Conservation (phyloP, 2,329 filamentous ascomycete species). For the Cercospora sp. region DNA sequence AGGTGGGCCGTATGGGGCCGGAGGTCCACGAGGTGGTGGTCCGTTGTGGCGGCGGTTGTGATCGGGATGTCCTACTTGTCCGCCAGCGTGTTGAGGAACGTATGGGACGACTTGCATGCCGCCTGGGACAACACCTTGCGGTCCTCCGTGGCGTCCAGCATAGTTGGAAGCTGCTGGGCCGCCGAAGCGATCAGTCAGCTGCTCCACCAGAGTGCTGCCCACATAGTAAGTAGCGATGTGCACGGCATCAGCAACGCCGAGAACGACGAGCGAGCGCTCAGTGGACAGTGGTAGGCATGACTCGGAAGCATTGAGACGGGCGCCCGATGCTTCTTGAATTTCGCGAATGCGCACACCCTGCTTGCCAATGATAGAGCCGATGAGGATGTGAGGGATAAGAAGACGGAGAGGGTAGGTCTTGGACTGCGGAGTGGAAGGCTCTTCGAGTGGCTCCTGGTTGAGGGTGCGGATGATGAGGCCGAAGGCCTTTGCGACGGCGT, state of each 20-base stretch:
- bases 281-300: slow-evolving; percentile 91
- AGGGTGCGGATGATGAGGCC: slow-evolving; percentile 96
- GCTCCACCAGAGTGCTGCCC: slow-evolving; percentile 94
- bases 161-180: slow-evolving; percentile 97
- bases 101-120: slow-evolving; percentile 99
- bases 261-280: slow-evolving; percentile 95
- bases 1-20: slow-evolving; percentile 55
- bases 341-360: slow-evolving; percentile 93
- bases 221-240: slow-evolving; percentile 99
- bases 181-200: slow-evolving; percentile 93
- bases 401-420: slow-evolving; percentile 97
- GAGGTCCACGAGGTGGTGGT: slow-evolving; percentile 69
- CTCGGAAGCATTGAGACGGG: slow-evolving; percentile 93
- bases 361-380: slow-evolving; percentile 98
- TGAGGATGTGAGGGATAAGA: slow-evolving; percentile 93
- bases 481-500: slow-evolving; percentile 97
- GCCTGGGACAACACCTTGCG: slow-evolving; percentile 88
- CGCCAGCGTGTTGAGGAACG: slow-evolving; percentile 86
- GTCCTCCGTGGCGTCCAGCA: slow-evolving; percentile 88
- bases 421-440: slow-evolving; percentile 85
- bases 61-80: slow-evolving; percentile 88
- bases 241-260: slow-evolving; percentile 95
- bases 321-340: slow-evolving; percentile 96
- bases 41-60: slow-evolving; percentile 72
- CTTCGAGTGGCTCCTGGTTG: slow-evolving; percentile 91